phyloP scores from a whole-genome alignment of 371 early-diverging fungal genomes.

The Mortierella sp. region DNA sequence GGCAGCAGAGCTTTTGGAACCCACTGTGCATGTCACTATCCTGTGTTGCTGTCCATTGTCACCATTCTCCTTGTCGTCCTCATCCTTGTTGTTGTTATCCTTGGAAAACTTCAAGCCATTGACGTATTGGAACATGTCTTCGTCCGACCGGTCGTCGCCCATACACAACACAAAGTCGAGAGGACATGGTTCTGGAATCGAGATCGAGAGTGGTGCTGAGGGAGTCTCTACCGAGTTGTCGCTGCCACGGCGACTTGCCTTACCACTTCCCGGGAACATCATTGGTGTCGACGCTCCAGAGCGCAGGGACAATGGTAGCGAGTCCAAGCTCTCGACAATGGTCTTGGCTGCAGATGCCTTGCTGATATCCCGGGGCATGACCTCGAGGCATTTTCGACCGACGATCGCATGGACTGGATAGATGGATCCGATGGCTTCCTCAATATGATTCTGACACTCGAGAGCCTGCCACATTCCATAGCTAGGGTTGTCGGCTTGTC shows the following conservation, averaged over 20 bases:
- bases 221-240: too few species aligned
- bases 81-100: constrained; percentile 23
- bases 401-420: constrained; percentile 93
- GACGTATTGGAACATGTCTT: constrained; percentile 92
- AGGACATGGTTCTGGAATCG: too few species aligned
- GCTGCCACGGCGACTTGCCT: too few species aligned
- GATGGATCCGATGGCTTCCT: constrained; percentile 87
- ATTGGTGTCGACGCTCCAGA: too few species aligned
- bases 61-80: constrained; percentile 65
- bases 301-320: too few species aligned
- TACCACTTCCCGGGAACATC: too few species aligned
- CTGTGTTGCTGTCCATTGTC: constrained; percentile 10
- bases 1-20: constrained; percentile 69
- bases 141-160: constrained; percentile 97
- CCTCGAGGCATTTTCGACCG: constrained; percentile 97
- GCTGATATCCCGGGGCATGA: constrained; percentile 80
- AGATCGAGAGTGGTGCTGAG: too few species aligned
- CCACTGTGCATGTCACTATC: constrained; percentile 70
- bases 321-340: too few species aligned
- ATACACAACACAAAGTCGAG: constrained; percentile 93
- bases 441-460: constrained; percentile 92
- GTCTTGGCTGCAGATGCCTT: too few species aligned
- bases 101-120: background rate
- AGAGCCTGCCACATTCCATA: constrained; percentile 80
- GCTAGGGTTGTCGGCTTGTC: constrained; percentile 84